phyloP scores from a whole-genome alignment of 192 early-diverging fungal species.

The Pilaira anomala region DNA sequence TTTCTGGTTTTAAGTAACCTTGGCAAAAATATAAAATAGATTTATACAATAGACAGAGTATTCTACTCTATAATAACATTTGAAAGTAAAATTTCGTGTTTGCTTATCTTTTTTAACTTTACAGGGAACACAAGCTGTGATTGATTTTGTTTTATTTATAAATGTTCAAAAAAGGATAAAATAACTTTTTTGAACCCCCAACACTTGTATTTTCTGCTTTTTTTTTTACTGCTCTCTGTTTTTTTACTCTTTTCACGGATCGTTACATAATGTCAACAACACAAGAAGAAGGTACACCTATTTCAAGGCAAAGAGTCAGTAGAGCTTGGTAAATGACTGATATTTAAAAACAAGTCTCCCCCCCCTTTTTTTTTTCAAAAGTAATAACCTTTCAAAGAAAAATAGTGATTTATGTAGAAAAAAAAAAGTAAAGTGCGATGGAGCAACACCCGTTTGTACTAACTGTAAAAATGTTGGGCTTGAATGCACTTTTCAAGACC shows the following conservation, averaged over 20 bases:
- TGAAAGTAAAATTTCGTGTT: too few relatives aligned
- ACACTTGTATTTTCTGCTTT: neutral
- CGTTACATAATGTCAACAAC: neutral
- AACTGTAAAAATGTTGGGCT: slow-evolving; percentile 66
- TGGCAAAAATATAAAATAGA: too few relatives aligned
- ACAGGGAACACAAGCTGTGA: too few relatives aligned
- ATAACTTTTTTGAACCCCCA: neutral
- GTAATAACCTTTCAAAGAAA: neutral
- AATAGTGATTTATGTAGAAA: slow-evolving; percentile 72
- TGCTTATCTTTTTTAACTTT: too few relatives aligned
- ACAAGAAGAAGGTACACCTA: slow-evolving; percentile 2
- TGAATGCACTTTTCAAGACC: slow-evolving; percentile 62
- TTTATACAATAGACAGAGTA: too few relatives aligned
- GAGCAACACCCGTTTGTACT: slow-evolving; percentile 60
- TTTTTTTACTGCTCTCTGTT: neutral
- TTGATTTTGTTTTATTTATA: neutral
- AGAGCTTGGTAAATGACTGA: slow-evolving; percentile 33
- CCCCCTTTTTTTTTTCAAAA: neutral
- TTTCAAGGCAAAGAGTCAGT: slow-evolving; percentile 30
- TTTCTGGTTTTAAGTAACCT: too few relatives aligned
- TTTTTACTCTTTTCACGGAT: too few relatives aligned
- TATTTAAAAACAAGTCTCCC: neutral
- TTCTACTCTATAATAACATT: too few relatives aligned
- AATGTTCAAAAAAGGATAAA: neutral
- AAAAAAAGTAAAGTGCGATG: slow-evolving; percentile 85